These are phyloP conservation scores for Boletus vermiculosoides DNA, from an alignment of 768 basidiomycete species.

Conservation along the genomic window DNA sequence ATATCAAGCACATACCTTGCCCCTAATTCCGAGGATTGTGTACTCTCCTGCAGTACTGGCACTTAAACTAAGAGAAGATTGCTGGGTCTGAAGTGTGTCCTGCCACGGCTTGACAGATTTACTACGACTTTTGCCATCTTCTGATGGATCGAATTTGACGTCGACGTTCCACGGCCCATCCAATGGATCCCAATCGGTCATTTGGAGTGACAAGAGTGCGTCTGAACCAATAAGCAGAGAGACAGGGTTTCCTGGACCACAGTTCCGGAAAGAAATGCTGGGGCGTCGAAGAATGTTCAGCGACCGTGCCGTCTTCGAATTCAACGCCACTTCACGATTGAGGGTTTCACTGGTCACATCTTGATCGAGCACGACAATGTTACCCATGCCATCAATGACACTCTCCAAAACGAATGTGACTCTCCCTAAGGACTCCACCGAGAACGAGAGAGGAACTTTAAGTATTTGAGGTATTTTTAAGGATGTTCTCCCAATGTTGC, in stretches of 20 bases:
- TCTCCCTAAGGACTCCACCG: conserved; percentile 60
- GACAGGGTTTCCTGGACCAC: conserved; percentile 66
- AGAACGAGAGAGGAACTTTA: conserved; percentile 64
- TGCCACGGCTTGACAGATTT: conserved; percentile 61
- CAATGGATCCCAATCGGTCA: conserved; percentile 54
- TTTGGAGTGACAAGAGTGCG: conserved; percentile 51
- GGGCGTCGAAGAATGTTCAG: conserved; percentile 73
- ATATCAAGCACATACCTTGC: conserved; percentile 46
- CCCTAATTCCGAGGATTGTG: conserved; percentile 63
- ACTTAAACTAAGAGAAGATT: conserved; percentile 45
- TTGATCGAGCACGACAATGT: conserved; percentile 52
- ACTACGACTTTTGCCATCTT: conserved; percentile 35
- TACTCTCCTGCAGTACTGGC: conserved; percentile 76
- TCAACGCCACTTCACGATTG: conserved; percentile 29
- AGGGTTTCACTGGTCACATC: conserved; percentile 25
- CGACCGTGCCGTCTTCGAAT: conserved; percentile 54
- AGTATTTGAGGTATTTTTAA: conserved; percentile 51
- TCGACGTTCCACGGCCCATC: conserved; percentile 69
- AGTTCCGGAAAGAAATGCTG: conserved; percentile 67
- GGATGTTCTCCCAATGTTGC: conserved; percentile 21
- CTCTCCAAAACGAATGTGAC: conserved; percentile 77
- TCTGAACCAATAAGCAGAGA: conserved; percentile 72
- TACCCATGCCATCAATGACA: conserved; percentile 81
- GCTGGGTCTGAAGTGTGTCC: conserved; percentile 54
- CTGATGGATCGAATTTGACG: conserved; percentile 58